These are phyloP conservation scores for Solanum habrochaites DNA, from an alignment of 257 asterid species.

Conservation along the genomic window DNA sequence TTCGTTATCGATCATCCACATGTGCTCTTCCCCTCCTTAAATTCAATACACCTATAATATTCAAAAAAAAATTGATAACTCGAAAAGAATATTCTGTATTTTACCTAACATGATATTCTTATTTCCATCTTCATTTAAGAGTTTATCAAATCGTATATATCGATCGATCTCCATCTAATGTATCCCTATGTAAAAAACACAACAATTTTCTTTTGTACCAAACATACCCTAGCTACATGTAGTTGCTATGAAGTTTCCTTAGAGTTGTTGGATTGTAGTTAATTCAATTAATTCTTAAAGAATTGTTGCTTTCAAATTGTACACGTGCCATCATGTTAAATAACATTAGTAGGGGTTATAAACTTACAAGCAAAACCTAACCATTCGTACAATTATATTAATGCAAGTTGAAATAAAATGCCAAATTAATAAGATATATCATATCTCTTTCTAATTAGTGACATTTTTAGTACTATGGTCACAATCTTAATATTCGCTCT, in stretches of 20 bases:
- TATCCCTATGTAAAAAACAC: too few species aligned
- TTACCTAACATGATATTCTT: background rate
- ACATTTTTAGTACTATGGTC: background rate
- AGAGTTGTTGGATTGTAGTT: background rate
- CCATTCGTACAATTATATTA: background rate
- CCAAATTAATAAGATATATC: background rate
- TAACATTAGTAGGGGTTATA: background rate
- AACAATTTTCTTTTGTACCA: too few species aligned
- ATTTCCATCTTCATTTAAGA: too few species aligned
- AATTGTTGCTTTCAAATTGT: background rate
- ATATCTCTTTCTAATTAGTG: background rate
- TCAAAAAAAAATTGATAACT: too few species aligned
- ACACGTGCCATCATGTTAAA: background rate
- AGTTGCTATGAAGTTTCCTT: background rate
- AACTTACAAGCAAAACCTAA: background rate
- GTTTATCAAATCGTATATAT: too few species aligned
- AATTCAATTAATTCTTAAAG: background rate
- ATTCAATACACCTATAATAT: too few species aligned
- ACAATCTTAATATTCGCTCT: background rate
- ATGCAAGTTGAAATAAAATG: background rate
- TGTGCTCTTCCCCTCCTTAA: background rate
- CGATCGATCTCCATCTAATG: background rate
- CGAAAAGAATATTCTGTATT: too few species aligned
- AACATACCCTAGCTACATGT: background rate
- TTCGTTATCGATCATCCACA: background rate